Conservation (phyloP, 163 green algal species). For the Picocystis sp. region DNA sequence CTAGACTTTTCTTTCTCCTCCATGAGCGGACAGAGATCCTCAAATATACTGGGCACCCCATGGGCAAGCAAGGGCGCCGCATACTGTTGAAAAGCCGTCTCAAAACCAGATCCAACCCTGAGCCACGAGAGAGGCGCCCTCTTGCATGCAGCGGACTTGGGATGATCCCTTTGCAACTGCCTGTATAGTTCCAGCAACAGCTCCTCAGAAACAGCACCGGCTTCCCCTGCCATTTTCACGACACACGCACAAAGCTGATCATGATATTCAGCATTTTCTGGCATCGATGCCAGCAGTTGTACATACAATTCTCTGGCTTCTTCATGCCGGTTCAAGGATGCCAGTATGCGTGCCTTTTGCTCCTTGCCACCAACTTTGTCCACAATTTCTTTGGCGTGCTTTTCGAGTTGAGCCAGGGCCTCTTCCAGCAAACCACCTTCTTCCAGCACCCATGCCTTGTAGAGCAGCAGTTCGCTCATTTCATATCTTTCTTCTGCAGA, state of each 20-base stretch:
- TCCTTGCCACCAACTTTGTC: slow-evolving; percentile 54
- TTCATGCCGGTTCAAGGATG: slow-evolving; percentile 20
- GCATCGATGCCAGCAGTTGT: slow-evolving; percentile 52
- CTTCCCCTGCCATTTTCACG: background rate
- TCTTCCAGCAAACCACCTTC: slow-evolving; percentile 31
- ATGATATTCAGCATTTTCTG: slow-evolving; percentile 49
- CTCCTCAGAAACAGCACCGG: slow-evolving; percentile 12
- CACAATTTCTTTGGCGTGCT: slow-evolving; percentile 35
- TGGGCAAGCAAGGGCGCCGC: slow-evolving; percentile 40
- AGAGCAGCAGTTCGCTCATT: slow-evolving; percentile 86
- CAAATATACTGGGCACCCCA: slow-evolving; percentile 82
- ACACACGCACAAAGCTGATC: slow-evolving; percentile 11
- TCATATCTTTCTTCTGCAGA: slow-evolving; percentile 50
- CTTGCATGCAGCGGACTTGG: slow-evolving; percentile 33
- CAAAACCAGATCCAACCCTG: slow-evolving; percentile 51
- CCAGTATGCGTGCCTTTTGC: slow-evolving; percentile 37
- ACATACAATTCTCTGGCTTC: slow-evolving; percentile 55
- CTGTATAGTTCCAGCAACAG: slow-evolving; percentile 50
- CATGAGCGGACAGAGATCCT: slow-evolving; percentile 58
- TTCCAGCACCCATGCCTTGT: slow-evolving; percentile 52
- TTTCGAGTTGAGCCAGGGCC: slow-evolving; percentile 37
- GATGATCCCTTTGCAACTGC: slow-evolving; percentile 43
- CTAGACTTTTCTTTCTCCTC: slow-evolving; percentile 20
- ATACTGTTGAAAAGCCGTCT: slow-evolving; percentile 44
- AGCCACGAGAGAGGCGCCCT: slow-evolving; percentile 72